These are phyloP conservation scores for Apophysomyces elegans DNA, from an alignment of 371 early-diverging fungal species.

Conservation along the genomic window DNA sequence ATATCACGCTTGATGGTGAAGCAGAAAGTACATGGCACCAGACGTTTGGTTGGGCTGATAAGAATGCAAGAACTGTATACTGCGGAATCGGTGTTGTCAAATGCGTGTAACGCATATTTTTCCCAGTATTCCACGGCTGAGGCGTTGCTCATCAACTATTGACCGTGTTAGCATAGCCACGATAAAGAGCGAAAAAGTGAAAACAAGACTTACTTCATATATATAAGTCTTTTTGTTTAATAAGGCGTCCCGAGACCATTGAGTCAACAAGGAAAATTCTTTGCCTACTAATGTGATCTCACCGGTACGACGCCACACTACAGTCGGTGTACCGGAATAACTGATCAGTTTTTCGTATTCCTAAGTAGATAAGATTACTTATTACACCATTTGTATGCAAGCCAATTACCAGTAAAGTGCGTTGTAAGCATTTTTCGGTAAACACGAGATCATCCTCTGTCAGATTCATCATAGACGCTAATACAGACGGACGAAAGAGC, in stretches of 20 bases:
- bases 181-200: background rate
- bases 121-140: conserved; percentile 90
- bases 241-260: conserved; percentile 77
- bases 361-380: conserved; percentile 27
- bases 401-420: conserved; percentile 70
- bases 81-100: conserved; percentile 74
- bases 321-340: conserved; percentile 87
- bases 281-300: conserved; percentile 87
- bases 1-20: conserved; percentile 88
- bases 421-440: conserved; percentile 93
- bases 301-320: conserved; percentile 89
- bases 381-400: background rate
- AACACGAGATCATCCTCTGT: conserved; percentile 91
- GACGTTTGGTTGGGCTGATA: conserved; percentile 56
- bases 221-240: conserved; percentile 71
- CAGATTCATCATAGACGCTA: conserved; percentile 89
- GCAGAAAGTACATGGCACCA: conserved; percentile 83
- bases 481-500: conserved; percentile 89
- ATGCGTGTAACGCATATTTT: conserved; percentile 78
- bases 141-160: conserved; percentile 79
- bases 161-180: conserved; percentile 7
- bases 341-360: conserved; percentile 87
- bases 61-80: conserved; percentile 77
- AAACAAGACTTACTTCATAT: conserved; percentile 55
- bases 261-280: conserved; percentile 83